Percentiles rank a stretch among this genome's conserved stretches.
phyloP scores from a whole-genome alignment of 2,329 filamentous ascomycete genomes.

The Huntiella abstrusa region DNA sequence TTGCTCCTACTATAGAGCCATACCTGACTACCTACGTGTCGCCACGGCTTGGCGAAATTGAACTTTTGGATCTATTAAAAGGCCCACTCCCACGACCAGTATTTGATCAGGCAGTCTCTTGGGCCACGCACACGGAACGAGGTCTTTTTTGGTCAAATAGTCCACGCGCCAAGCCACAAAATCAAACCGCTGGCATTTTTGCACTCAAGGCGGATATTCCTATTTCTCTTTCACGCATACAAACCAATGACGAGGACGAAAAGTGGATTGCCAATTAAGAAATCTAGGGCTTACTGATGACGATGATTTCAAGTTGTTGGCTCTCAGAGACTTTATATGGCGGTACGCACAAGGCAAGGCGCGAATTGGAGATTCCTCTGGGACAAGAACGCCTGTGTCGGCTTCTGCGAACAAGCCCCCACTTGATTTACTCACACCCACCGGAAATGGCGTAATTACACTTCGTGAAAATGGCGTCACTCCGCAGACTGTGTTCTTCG shows the following conservation, averaged over 20 bases:
- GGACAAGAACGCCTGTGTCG: slow-evolving; percentile 15
- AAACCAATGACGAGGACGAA: slow-evolving; percentile 82
- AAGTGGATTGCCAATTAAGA: slow-evolving; percentile 69
- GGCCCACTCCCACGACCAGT: slow-evolving; percentile 60
- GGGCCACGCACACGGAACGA: slow-evolving; percentile 66
- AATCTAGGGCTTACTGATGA: slow-evolving; percentile 67
- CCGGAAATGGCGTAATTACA: slow-evolving; percentile 23
- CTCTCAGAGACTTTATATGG: slow-evolving; percentile 81
- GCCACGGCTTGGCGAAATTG: slow-evolving; percentile 47
- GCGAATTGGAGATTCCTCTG: slow-evolving; percentile 25
- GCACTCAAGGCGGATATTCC: slow-evolving; percentile 35
- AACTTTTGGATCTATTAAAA: slow-evolving; percentile 65
- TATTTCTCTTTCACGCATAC: slow-evolving; percentile 40
- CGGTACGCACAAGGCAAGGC: slow-evolving; percentile 55
- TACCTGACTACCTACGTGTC: slow-evolving; percentile 61
- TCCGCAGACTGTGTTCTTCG: slow-evolving; percentile 82
- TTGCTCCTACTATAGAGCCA: slow-evolving; percentile 60
- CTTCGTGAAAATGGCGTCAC: slow-evolving; percentile 32
- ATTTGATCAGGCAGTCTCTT: slow-evolving; percentile 68
- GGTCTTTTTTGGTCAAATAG: slow-evolving; percentile 77
- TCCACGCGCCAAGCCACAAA: slow-evolving; percentile 42
- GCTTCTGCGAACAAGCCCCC: slow-evolving; percentile 21
- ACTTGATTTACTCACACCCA: slow-evolving; percentile 53
- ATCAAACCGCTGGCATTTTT: slow-evolving; percentile 27
- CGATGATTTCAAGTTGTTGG: slow-evolving; percentile 78